Base-by-base conservation (phyloP, 345 rosid species). In the Syzygium aqueum region DNA sequence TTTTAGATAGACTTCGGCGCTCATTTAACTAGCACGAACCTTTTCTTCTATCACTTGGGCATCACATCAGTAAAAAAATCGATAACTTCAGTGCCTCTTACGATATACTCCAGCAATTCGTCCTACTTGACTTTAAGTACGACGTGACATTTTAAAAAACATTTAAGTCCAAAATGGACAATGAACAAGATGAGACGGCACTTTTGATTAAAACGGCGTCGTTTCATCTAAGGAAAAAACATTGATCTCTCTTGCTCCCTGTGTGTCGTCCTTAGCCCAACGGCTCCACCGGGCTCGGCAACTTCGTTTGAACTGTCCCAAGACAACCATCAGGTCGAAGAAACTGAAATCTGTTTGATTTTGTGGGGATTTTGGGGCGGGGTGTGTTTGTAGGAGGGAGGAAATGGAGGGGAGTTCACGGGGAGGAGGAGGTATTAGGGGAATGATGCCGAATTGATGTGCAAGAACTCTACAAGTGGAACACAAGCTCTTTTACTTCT, bases 401-500 rank as follows among this genome's bases (percentile, higher is more conserved):
- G 85, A 43, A 22, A 87, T 87, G 88, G 88, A 87, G 78, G 85
- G 88, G 80, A 83, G 46, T 87, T 87, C 85, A 22, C 82, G 85
- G 11, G 65, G 89, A 51, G 27, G 23, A 57, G n/a, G 46, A 40
- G 86, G 50, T 2, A 91, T 84, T 15, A 6, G 73, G 37, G 37
- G 59, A 89, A 61, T n/a, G 80, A 73, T 19, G 49, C 21, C 80
- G 13, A 73, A 17, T 73, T 73, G 80, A 73, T 9, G 46, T 67
- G 98, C 89, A 96, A 95, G 94, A 97, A 97, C 99, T 25, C 91
- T 95, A 77, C 99, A 96, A 87, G 98, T 96, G 77, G 99, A 94
- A 90, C 98, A 95, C 90, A 95, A 96, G 91, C 95, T 96, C 28
- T 97, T 97, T 92, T 95, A 94, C 91, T 97, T 95, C 87, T 98